Evolutionary conservation across 2,329 filamentous ascomycete genomes (phyloP).

Genomic region (Epichloe sibirici): DNA sequence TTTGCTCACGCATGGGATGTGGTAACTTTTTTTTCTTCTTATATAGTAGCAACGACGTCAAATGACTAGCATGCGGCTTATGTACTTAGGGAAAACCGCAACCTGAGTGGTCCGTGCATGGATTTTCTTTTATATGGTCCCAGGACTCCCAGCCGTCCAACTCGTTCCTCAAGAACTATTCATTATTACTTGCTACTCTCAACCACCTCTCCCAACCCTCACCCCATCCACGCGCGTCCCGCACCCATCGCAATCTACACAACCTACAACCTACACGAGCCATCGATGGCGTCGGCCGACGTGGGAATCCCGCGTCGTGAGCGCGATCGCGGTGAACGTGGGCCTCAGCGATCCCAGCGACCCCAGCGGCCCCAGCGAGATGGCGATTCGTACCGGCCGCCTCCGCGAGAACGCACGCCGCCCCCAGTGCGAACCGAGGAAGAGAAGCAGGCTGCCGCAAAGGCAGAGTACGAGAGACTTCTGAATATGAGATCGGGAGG

Average conservation of each 20-base stretch:
- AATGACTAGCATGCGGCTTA: too few species aligned
- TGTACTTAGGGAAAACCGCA: too few species aligned
- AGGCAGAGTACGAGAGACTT: constrained; percentile 88
- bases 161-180: too few species aligned
- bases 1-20: too few species aligned
- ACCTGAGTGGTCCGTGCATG: too few species aligned
- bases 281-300: constrained; percentile 33
- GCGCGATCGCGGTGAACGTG: constrained; percentile 16
- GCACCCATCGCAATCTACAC: neutral
- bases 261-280: neutral
- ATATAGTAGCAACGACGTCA: too few species aligned
- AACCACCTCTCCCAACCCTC: neutral
- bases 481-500: constrained; percentile 88
- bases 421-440: constrained; percentile 49
- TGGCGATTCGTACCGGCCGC: constrained; percentile 39
- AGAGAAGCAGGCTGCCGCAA: constrained; percentile 76
- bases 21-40: too few species aligned
- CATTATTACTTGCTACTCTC: neutral
- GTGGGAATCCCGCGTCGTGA: constrained; percentile 28
- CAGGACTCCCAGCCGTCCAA: too few species aligned
- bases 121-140: too few species aligned
- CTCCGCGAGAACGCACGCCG: constrained; percentile 19
- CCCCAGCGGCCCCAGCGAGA: constrained; percentile 22
- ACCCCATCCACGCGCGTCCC: neutral
- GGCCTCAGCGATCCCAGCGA: neutral